These are phyloP conservation scores for Paramecium sexaurelia DNA, from an alignment of 73 alveolate species.

Conservation along the genomic window DNA sequence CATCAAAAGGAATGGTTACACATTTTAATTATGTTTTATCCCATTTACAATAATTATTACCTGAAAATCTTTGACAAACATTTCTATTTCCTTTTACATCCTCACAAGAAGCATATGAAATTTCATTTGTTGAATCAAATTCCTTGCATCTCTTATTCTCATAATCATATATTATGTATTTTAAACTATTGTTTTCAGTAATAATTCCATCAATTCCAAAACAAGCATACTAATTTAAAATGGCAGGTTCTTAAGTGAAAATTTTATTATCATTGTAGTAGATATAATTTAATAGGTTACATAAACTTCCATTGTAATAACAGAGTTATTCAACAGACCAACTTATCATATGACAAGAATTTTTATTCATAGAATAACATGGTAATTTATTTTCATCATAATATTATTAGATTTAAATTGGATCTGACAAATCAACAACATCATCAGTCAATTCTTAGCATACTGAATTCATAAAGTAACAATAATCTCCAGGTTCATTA, in stretches of 20 bases:
- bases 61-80: neutral
- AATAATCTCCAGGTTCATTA: neutral
- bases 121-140: neutral
- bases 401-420: neutral
- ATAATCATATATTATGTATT: neutral
- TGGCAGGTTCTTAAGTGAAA: neutral
- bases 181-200: neutral
- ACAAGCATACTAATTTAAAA: neutral
- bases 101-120: neutral
- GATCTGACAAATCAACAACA: neutral
- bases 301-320: neutral
- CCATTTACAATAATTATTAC: conserved; percentile 7
- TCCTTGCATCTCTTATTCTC: neutral
- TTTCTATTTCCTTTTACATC: neutral
- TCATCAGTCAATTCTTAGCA: neutral
- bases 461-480: neutral
- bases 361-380: neutral
- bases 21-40: neutral
- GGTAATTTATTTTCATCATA: neutral
- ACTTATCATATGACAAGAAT: neutral
- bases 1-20: neutral
- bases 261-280: neutral
- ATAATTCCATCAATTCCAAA: neutral
- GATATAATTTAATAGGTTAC: neutral
- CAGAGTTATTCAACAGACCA: neutral